phyloP scores from a whole-genome alignment of 2,329 filamentous ascomycete species.

The Cadophora luteo-olivacea region DNA sequence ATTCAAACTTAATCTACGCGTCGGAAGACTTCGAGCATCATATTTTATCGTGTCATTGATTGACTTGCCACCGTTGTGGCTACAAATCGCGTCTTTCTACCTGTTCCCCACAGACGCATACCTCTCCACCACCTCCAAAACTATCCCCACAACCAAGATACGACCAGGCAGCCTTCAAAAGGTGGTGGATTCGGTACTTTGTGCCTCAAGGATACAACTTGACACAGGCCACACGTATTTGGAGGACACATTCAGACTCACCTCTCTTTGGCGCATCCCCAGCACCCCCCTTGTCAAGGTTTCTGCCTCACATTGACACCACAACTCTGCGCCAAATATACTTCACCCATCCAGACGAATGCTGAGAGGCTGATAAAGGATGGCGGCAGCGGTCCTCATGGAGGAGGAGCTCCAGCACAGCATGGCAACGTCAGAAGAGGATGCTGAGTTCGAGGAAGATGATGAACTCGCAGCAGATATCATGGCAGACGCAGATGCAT shows the following conservation, averaged over 20 bases:
- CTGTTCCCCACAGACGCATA: conserved; percentile 23
- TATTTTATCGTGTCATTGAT: conserved; percentile 34
- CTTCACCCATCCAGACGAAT: conserved; percentile 30
- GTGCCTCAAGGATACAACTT: not conserved
- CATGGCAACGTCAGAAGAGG: conserved; percentile 45
- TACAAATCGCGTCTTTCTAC: conserved; percentile 38
- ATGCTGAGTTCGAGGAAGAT: conserved; percentile 47
- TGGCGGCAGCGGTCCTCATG: conserved; percentile 42
- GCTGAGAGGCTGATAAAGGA: conserved; percentile 33
- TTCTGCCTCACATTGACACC: not conserved
- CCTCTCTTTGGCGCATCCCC: conserved; percentile 9
- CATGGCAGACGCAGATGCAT: conserved; percentile 41
- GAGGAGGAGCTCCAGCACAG: conserved; percentile 44
- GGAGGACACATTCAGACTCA: not conserved
- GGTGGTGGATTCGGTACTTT: conserved; percentile 3
- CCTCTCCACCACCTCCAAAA: conserved; percentile 24
- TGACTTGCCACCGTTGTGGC: conserved; percentile 32
- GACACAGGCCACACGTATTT: not conserved
- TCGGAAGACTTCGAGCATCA: conserved; percentile 38
- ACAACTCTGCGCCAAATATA: conserved; percentile 4
- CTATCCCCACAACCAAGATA: conserved; percentile 13
- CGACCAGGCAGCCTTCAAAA: not conserved
- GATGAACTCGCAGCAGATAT: conserved; percentile 39
- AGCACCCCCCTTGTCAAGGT: not conserved
- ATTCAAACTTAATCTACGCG: conserved; percentile 44